Evolutionary conservation across 2,329 filamentous ascomycete species (phyloP), one percentile per base, ranked within the genome.

Genomic region (Cladosporium oxysporum): DNA sequence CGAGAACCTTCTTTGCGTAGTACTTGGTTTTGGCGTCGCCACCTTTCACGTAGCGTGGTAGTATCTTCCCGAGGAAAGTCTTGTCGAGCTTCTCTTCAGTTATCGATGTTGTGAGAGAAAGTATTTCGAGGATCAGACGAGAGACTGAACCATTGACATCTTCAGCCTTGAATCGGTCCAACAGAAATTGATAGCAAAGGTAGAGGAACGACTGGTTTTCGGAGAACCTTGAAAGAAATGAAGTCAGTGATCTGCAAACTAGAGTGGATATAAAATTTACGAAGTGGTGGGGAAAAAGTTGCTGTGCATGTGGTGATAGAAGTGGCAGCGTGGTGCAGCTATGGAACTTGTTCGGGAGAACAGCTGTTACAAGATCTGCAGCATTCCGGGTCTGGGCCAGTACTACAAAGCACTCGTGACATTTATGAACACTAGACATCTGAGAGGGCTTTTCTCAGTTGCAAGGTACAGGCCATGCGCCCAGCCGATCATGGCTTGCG

Each of bases 1-100:
- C 70, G n/a, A 84, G 77, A 57, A 90, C 88, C 66, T 84, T 83
- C 41, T 84, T 82, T 5, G 90, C 85, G 57, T 89, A 79, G 5
- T 83, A 83, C 71, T 89, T 89, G 58, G 87, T 85, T 62, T 89
- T 85, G 0, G 85, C 83, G 71, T 91, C 88, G 29, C 87, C 89
- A 71, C 87, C 88, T 72, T 86, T 88, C 67, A 83, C 83, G 72
- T 90, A 86, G 10, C 86, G 83, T 67, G 86, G 86, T 49, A 88
- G 83, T 18, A 91, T 84, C 64, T 85, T 87, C 66, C 87, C 84
- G 65, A 92, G 85, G 72, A 90, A 90, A 49, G 87, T 85, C 67
- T 85, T 88, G 69, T 88, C 85, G 50, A 88, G 76, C 53, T 83
- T 82, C 67, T 84, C 87, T 69, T 84, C 85, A 58, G 83, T 86